phyloP scores from a whole-genome alignment of 306 rosid genomes.

The Oxytropis ochrocephala region DNA sequence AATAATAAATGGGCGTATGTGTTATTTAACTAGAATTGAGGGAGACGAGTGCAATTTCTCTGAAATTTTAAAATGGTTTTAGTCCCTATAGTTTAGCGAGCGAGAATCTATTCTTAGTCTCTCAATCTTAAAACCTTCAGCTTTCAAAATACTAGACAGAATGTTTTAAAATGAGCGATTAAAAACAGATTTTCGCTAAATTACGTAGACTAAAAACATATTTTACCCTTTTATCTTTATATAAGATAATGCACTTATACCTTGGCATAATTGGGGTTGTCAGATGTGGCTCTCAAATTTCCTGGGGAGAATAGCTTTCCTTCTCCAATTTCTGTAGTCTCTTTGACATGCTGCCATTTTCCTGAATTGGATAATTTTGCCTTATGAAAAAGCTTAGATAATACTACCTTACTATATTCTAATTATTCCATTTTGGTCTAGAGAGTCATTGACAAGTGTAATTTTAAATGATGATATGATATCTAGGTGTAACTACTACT shows the following conservation, averaged over 20 bases:
- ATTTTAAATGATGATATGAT: not conserved
- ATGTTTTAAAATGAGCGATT: no score
- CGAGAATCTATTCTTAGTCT: no score
- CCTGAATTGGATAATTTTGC: constrained; percentile 38
- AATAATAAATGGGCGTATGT: not conserved
- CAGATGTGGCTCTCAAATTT: constrained; percentile 94
- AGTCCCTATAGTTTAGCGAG: no score
- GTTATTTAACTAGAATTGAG: no score
- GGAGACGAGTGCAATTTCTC: no score
- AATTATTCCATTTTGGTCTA: not conserved
- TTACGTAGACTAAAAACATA: no score
- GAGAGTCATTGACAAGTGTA: not conserved
- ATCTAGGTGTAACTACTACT: not conserved
- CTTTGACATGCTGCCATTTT: constrained; percentile 98
- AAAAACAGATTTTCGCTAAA: no score
- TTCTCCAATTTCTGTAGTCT: constrained; percentile 84
- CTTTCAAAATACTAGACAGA: no score
- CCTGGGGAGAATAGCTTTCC: constrained; percentile 99
- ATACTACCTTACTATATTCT: not conserved
- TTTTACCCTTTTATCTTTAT: not conserved
- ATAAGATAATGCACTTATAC: constrained; percentile 23
- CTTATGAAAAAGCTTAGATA: not conserved
- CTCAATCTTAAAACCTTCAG: no score
- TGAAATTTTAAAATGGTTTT: no score
- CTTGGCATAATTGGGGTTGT: constrained; percentile 80